These are phyloP conservation scores for Leucogyrophana mollusca DNA, from an alignment of 768 basidiomycete genomes.

Conservation along the genomic window DNA sequence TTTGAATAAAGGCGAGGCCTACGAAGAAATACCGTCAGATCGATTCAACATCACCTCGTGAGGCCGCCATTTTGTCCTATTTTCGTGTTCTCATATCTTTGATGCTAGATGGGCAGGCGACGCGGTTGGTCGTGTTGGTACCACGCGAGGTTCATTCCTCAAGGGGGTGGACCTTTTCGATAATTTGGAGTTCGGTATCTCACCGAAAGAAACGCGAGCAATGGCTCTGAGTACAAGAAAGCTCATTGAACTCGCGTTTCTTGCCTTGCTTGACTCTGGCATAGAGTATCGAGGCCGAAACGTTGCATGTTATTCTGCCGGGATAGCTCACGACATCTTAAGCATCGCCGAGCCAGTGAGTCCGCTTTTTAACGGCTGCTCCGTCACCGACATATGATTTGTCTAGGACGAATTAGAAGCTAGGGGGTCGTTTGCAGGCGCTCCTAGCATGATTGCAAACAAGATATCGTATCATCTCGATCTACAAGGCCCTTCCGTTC, in stretches of 20 bases:
- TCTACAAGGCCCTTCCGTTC: slow-evolving; percentile 47
- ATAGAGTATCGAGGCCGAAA: slow-evolving; percentile 42
- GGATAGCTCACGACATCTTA: slow-evolving; percentile 20
- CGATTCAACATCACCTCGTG: slow-evolving; percentile 10
- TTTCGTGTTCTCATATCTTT: neutral
- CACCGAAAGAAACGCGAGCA: neutral
- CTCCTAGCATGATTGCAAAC: slow-evolving; percentile 38
- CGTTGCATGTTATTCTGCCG: slow-evolving; percentile 42
- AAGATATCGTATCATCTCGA: slow-evolving; percentile 37
- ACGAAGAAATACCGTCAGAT: slow-evolving; percentile 10
- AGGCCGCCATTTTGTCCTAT: too few relatives aligned
- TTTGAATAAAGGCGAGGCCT: slow-evolving; percentile 7
- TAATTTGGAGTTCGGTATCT: slow-evolving; percentile 39
- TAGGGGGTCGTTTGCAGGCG: slow-evolving; percentile 31
- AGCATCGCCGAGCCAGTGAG: slow-evolving; percentile 24
- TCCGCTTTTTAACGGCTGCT: neutral
- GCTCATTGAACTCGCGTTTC: slow-evolving; percentile 37
- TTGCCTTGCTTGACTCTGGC: slow-evolving; percentile 46
- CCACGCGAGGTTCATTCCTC: slow-evolving; percentile 34
- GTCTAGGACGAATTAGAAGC: slow-evolving; percentile 31
- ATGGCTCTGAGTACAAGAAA: slow-evolving; percentile 36
- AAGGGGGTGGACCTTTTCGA: slow-evolving; percentile 37
- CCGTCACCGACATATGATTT: neutral
- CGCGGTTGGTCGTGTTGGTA: slow-evolving; percentile 24
- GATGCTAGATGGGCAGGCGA: slow-evolving; percentile 27